A percentile compares a stretch with the other conserved stretches of the same genome.
phyloP scores from a whole-genome alignment of 2,329 filamentous ascomycete species.

The Aschersonia sp. region DNA sequence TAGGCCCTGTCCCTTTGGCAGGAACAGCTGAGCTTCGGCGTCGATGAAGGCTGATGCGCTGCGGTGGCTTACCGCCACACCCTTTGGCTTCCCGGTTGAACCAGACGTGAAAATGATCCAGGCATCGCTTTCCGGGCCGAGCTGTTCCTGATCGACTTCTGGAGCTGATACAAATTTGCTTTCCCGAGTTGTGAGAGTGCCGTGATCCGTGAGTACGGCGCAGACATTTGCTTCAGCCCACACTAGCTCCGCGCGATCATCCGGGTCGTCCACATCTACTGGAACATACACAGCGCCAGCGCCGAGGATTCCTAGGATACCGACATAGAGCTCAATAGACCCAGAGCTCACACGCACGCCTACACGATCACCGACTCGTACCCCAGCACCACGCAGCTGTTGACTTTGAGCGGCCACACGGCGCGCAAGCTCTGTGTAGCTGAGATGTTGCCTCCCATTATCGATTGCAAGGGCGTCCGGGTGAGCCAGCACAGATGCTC shows the following conservation, averaged over 20 bases:
- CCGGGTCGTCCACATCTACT: constrained; percentile 8
- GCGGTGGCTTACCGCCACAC: constrained; percentile 8
- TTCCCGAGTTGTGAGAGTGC: constrained; percentile 2
- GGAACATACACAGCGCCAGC: constrained; percentile 8
- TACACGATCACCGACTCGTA: constrained; percentile 6
- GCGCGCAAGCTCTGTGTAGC: constrained; percentile 1
- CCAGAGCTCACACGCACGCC: constrained; percentile 7
- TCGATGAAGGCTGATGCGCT: constrained; percentile 10
- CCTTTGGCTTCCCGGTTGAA: constrained; percentile 9
- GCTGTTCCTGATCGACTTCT: neutral
- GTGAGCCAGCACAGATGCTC: constrained; percentile 1
- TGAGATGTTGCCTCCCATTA: constrained; percentile 3
- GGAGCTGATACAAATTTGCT: neutral
- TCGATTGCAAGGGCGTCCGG: constrained; percentile 5
- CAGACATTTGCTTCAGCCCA: constrained; percentile 7
- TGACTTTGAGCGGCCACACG: neutral
- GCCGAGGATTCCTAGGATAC: constrained; percentile 6
- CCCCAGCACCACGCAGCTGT: constrained; percentile 1
- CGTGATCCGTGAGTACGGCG: constrained; percentile 6
- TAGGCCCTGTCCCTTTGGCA: constrained; percentile 4
- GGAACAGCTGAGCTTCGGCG: constrained; percentile 8
- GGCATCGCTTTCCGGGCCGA: constrained; percentile 5
- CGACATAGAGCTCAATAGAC: constrained; percentile 5
- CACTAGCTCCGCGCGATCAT: constrained; percentile 7
- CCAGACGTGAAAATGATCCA: constrained; percentile 11